Conservation (phyloP, 2,329 filamentous ascomycete species). For the Alternaria triticimaculans region DNA sequence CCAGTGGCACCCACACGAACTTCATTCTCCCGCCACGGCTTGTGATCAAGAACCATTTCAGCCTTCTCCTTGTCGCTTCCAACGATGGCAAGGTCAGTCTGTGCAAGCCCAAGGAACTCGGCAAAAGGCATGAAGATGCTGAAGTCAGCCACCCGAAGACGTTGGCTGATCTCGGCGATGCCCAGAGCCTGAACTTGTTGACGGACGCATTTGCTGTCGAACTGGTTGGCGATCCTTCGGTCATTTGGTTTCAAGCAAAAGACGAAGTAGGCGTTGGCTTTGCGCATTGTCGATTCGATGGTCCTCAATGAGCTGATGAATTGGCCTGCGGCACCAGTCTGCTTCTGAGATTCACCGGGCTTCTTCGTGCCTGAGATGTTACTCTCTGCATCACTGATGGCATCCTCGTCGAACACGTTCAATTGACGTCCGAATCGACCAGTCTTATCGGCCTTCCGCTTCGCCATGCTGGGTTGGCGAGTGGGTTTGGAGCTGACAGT, state of each 20-base stretch:
- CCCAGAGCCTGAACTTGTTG: slow-evolving; percentile 94
- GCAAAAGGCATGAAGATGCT: slow-evolving; percentile 94
- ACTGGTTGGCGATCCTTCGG: slow-evolving; percentile 95
- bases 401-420: slow-evolving; percentile 55
- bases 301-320: slow-evolving; percentile 90
- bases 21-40: slow-evolving; percentile 91
- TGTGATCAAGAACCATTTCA: slow-evolving; percentile 89
- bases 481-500: slow-evolving; percentile 95
- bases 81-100: slow-evolving; percentile 83
- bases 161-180: slow-evolving; percentile 95
- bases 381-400: slow-evolving; percentile 51
- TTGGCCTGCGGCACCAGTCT: slow-evolving; percentile 90
- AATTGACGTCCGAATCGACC: slow-evolving; percentile 53
- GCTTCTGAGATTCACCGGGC: slow-evolving; percentile 50
- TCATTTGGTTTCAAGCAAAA: slow-evolving; percentile 99
- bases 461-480: slow-evolving; percentile 90
- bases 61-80: slow-evolving; percentile 92
- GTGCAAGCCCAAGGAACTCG: slow-evolving; percentile 89
- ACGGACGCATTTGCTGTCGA: slow-evolving; percentile 97
- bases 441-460: slow-evolving; percentile 70
- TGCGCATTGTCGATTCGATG: slow-evolving; percentile 84
- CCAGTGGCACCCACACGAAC: slow-evolving; percentile 89
- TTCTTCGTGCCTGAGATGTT: slow-evolving; percentile 52
- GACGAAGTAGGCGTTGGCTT: slow-evolving; percentile 92
- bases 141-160: slow-evolving; percentile 91